Conservation (phyloP, 208 protist genomes). For the Crithidia brevicula region DNA sequence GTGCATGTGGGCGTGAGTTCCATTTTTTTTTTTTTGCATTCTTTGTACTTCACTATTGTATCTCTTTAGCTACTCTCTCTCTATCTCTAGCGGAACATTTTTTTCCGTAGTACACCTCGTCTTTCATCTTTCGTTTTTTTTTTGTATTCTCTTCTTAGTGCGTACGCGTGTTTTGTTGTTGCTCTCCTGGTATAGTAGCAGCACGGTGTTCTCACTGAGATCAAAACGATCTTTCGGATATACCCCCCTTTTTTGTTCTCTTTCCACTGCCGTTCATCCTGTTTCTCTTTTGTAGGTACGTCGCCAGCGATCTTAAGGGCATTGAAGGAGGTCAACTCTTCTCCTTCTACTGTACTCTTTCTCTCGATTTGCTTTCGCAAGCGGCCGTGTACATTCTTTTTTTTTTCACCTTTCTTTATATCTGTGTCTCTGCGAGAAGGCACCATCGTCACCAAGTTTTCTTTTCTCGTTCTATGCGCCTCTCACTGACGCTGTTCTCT, state of each 20-base stretch:
- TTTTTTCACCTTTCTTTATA: conserved; percentile 5
- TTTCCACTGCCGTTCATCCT: not conserved
- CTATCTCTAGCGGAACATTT: not conserved
- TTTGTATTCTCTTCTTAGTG: not conserved
- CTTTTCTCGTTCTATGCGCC: not conserved
- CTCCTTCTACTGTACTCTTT: not conserved
- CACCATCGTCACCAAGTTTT: too few species aligned
- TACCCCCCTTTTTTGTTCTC: not conserved
- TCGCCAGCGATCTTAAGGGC: too few species aligned
- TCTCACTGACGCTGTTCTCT: not conserved
- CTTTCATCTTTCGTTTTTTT: not conserved
- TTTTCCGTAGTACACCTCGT: not conserved
- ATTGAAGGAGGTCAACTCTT: not conserved
- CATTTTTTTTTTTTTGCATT: not conserved
- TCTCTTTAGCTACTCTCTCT: conserved; percentile 17
- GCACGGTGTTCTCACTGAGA: too few species aligned
- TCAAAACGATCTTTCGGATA: too few species aligned
- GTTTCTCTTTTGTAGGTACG: too few species aligned
- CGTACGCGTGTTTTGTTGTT: too few species aligned
- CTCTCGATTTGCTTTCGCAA: not conserved
- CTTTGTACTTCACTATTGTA: not conserved
- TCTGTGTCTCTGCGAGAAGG: conserved; percentile 1
- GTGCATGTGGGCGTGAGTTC: not conserved
- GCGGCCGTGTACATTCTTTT: not conserved
- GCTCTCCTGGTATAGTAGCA: too few species aligned